phyloP scores from a whole-genome alignment of 2,329 filamentous ascomycete species.

The Aspergillus latus region DNA sequence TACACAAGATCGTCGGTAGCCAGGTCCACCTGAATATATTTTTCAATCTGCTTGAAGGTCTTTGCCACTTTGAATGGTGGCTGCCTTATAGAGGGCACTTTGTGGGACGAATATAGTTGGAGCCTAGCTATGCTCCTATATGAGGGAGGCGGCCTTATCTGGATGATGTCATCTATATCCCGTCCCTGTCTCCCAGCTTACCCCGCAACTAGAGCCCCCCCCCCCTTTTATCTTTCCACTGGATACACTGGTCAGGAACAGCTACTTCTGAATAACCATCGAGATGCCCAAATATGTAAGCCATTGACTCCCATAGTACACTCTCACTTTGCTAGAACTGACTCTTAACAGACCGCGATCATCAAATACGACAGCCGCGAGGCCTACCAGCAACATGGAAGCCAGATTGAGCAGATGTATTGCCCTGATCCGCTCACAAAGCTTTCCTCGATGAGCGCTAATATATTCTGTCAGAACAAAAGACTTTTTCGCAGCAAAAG shows the following conservation, averaged over 20 bases:
- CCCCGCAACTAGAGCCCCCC: not conserved
- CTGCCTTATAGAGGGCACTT: too few species aligned
- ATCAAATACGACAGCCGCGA: constrained; percentile 19
- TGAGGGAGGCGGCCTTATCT: too few species aligned
- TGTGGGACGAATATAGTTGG: too few species aligned
- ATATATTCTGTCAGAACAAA: constrained; percentile 5
- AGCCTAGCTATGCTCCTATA: too few species aligned
- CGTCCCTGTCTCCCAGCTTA: not conserved
- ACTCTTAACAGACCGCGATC: constrained; percentile 8
- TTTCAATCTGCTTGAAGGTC: too few species aligned
- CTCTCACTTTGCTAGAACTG: not conserved
- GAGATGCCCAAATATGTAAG: constrained; percentile 24
- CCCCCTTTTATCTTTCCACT: not conserved
- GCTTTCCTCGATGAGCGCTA: not conserved
- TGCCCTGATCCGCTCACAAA: not conserved
- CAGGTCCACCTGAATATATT: too few species aligned
- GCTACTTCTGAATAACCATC: not conserved
- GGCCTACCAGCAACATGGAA: constrained; percentile 16
- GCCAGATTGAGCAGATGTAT: constrained; percentile 18
- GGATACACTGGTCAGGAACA: not conserved
- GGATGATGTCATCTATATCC: not conserved
- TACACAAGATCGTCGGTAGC: too few species aligned
- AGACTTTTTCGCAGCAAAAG: constrained; percentile 13
- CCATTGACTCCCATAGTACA: not conserved
- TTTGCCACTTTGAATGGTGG: too few species aligned